phyloP scores from a whole-genome alignment of 345 rosid species.

The Gossypium sturtianum region DNA sequence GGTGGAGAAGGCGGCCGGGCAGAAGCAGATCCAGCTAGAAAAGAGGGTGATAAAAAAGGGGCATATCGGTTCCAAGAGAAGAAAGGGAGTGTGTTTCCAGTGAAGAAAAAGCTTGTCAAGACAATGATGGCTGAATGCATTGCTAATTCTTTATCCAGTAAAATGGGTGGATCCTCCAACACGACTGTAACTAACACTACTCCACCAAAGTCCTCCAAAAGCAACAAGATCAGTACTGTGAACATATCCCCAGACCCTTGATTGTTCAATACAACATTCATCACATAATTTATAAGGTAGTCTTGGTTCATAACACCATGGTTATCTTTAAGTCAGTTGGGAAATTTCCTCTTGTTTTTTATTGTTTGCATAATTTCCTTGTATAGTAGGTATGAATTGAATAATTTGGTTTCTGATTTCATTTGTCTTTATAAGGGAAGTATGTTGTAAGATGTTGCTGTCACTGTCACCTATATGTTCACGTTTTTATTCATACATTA shows the following conservation, averaged over 20 bases:
- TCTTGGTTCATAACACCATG: not conserved
- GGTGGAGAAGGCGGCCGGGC: not conserved
- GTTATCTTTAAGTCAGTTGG: not conserved
- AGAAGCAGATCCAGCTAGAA: not conserved
- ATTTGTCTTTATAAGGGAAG: not conserved
- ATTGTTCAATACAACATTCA: not conserved
- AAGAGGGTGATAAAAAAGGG: not conserved
- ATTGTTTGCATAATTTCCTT: not conserved
- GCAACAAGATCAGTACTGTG: not conserved
- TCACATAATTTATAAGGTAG: not conserved
- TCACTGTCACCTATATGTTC: not conserved
- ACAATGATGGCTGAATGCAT: not conserved
- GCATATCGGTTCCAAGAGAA: not conserved
- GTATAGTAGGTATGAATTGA: not conserved
- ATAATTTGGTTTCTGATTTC: not conserved
- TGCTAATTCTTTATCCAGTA: not conserved
- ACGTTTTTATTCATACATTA: not conserved
- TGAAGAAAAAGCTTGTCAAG: constrained; percentile 1
- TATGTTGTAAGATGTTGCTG: not conserved
- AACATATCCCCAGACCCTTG: not conserved
- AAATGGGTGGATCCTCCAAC: not conserved
- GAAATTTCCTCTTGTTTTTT: not conserved
- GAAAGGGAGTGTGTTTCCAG: not conserved
- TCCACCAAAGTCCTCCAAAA: not conserved
- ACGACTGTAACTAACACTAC: not conserved